Evolutionary conservation across 495 filamentous ascomycete species (phyloP), one percentile per base, ranked within the genome.

Genomic region (Polyplosphaeria fusca): DNA sequence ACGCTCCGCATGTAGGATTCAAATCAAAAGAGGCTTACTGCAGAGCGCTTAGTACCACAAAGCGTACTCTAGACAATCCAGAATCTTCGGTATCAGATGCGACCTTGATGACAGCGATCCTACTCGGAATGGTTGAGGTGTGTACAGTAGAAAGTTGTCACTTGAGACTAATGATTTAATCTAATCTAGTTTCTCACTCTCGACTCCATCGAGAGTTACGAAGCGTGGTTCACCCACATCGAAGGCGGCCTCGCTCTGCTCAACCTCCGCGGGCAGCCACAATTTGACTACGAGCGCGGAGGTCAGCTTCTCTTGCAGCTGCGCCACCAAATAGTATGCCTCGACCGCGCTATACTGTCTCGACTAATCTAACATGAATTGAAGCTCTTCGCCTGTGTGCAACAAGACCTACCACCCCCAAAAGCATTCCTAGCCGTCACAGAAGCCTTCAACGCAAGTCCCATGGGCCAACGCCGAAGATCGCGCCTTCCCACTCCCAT

Each of bases 71-170:
- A 25, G 18, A 26, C 27, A 23, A 60, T 28, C 47, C 56, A 25
- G 24, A 22, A 16, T 25, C 45, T 38, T 16, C 41, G 11, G 23
- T 37, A 30, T 14, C 47, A 1, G 56, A 60, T 51, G 23, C 38
- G 26, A 60, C 56, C n/a, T 60, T 60, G 4, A 28, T 53, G n/a
- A 45, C 56, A 4, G 49, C 47, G 19, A 60, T 53, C 22, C 16
- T 52, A 1, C 30, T 60, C 5, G 56, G 48, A 45, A 5, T 53
- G 11, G 52, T 44, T 39, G 56, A 60, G 56, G 56, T 60, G 53
- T 5, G 11, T 28, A 7, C 30, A 7, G 7, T 7, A 7, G 7
- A 7, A 35, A 35, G 32, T 14, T 35, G n/a, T 35, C 30, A 41
- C 13, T 28, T 5, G 32, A 16, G 20, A 20, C 16, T 12, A 43